Evolutionary conservation across 345 rosid species (phyloP).

Genomic region (Cardamine resedifolia): DNA sequence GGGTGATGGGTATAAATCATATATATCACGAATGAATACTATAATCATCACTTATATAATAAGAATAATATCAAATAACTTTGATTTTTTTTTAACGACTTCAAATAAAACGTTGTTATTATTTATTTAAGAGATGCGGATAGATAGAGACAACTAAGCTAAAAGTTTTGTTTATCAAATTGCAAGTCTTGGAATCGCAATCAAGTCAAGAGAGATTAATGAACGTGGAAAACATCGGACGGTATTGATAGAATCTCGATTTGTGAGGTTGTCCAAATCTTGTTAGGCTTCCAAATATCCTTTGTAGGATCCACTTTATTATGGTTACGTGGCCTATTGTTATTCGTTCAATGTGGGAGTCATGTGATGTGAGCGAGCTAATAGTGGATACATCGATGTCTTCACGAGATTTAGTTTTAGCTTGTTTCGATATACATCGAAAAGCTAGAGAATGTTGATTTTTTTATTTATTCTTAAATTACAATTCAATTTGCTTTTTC

Average conservation of each 20-base stretch:
- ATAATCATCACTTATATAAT: background rate
- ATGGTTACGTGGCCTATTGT: background rate
- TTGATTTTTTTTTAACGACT: too few species aligned
- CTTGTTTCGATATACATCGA: background rate
- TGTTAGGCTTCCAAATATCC: constrained; percentile 13
- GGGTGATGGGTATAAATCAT: background rate
- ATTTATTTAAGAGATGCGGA: background rate
- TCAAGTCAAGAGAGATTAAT: constrained; percentile 30
- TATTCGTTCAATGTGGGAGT: constrained; percentile 28
- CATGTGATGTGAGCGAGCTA: constrained; percentile 36
- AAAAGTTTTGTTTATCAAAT: background rate
- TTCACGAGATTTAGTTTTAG: background rate
- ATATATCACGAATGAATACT: background rate
- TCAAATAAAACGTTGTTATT: background rate
- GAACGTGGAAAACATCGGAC: constrained; percentile 46
- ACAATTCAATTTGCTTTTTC: background rate
- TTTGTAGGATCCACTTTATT: constrained; percentile 1
- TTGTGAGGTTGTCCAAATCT: constrained; percentile 31
- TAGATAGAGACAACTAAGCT: background rate
- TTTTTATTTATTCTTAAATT: background rate
- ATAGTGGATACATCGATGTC: constrained; percentile 28
- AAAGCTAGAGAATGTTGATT: background rate
- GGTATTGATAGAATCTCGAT: constrained; percentile 41
- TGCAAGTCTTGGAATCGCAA: constrained; percentile 13
- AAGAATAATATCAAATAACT: background rate